Evolutionary conservation across 208 protist species (phyloP).

Genomic region (Acanthamoeba castellanii): DNA sequence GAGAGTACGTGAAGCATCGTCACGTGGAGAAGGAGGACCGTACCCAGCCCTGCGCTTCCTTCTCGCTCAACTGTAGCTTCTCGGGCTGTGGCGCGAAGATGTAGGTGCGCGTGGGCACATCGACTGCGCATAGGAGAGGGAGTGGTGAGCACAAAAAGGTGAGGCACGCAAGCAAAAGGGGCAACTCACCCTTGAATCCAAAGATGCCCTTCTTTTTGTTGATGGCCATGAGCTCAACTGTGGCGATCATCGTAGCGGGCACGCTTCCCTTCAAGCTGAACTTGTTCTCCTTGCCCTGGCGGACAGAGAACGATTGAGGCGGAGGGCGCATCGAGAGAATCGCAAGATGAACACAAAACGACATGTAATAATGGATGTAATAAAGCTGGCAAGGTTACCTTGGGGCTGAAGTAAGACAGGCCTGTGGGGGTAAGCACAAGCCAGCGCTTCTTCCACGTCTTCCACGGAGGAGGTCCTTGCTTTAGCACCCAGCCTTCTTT

Average conservation of each 20-base stretch:
- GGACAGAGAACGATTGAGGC: too few relatives aligned
- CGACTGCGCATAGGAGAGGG: background rate
- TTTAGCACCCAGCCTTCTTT: slow-evolving; percentile 58
- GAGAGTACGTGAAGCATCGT: too few relatives aligned
- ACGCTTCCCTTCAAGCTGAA: background rate
- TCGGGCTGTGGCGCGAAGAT: slow-evolving; percentile 20
- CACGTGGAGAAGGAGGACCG: too few relatives aligned
- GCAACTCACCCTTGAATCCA: slow-evolving; percentile 7
- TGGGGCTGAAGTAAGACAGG: slow-evolving; percentile 26
- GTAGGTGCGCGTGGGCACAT: background rate
- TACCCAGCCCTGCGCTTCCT: slow-evolving; percentile 24
- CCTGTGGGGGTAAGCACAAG: background rate
- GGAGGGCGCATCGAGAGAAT: background rate
- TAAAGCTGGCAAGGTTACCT: background rate
- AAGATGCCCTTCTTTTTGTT: slow-evolving; percentile 57
- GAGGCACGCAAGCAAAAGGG: background rate
- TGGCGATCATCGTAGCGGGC: background rate
- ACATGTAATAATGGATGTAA: background rate
- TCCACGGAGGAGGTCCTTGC: slow-evolving; percentile 58
- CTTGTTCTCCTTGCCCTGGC: slow-evolving; percentile 21
- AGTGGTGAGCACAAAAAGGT: background rate
- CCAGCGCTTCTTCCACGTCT: slow-evolving; percentile 67
- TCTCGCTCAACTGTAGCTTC: slow-evolving; percentile 5
- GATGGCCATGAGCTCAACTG: slow-evolving; percentile 18
- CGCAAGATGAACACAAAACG: background rate